Percentiles rank a stretch among this genome's conserved stretches.
These are phyloP conservation scores for Pythium utonaiense DNA, from an alignment of 352 stramenopile species.

Conservation along the genomic window DNA sequence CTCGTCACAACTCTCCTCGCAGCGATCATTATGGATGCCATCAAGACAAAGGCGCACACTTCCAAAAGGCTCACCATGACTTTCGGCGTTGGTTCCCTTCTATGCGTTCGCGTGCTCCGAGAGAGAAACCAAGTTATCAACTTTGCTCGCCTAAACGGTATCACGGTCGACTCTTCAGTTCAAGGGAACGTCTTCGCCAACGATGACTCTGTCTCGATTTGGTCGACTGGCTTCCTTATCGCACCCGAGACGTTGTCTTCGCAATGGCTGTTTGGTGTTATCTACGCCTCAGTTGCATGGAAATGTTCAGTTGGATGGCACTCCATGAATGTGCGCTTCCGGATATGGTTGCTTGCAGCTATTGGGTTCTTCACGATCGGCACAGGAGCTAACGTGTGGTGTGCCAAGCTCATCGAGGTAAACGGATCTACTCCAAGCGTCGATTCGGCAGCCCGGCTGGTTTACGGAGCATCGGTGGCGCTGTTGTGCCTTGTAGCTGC, in stretches of 20 bases:
- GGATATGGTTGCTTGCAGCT: neutral
- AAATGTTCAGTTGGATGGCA: constrained; percentile 2
- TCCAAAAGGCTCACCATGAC: neutral
- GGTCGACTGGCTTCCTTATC: constrained; percentile 63
- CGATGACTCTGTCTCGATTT: constrained; percentile 79
- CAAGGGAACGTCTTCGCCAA: constrained; percentile 68
- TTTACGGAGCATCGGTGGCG: constrained; percentile 36
- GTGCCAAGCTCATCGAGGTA: constrained; percentile 1
- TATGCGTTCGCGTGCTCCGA: constrained; percentile 59
- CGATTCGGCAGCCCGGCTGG: constrained; percentile 32
- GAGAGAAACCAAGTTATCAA: constrained; percentile 87
- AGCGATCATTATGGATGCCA: constrained; percentile 15
- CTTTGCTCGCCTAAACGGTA: constrained; percentile 69
- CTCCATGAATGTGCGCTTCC: neutral
- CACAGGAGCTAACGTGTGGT: constrained; percentile 23
- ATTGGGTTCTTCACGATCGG: constrained; percentile 28
- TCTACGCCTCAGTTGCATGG: constrained; percentile 34
- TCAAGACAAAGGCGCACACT: neutral
- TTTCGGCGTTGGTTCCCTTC: constrained; percentile 31
- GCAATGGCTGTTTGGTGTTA: constrained; percentile 27
- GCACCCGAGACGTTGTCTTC: constrained; percentile 21
- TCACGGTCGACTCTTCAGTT: constrained; percentile 40
- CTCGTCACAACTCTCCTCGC: constrained; percentile 51
- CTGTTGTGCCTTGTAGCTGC: constrained; percentile 16
- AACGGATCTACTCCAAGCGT: neutral